These are phyloP conservation scores for Vanilla planifolia DNA, from an alignment of 106 monocot genomes.

Conservation along the genomic window DNA sequence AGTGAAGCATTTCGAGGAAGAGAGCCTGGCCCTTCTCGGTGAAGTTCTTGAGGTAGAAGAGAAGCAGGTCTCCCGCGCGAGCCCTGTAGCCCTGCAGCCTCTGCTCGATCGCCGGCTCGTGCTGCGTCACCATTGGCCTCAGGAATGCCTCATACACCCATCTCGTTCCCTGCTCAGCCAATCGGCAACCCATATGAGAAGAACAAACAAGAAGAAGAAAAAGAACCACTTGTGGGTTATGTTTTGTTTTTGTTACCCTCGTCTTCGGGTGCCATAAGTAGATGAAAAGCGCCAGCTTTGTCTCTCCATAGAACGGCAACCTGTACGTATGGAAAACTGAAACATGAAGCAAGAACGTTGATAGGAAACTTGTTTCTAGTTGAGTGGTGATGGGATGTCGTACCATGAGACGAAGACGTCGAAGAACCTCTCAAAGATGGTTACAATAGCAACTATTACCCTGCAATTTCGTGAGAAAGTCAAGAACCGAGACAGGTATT, in stretches of 20 bases:
- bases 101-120: slow-evolving; percentile 30
- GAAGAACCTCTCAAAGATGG: slow-evolving; percentile 23
- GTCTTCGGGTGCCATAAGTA: slow-evolving; percentile 56
- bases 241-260: slow-evolving; percentile 15
- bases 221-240: background rate
- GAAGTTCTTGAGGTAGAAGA: slow-evolving; percentile 31
- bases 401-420: slow-evolving; percentile 26
- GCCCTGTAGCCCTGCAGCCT: slow-evolving; percentile 20
- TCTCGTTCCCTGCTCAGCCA: slow-evolving; percentile 8
- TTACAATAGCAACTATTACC: slow-evolving; percentile 25
- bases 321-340: slow-evolving; percentile 3
- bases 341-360: slow-evolving; percentile 3
- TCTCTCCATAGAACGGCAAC: slow-evolving; percentile 46
- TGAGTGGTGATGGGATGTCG: background rate
- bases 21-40: slow-evolving; percentile 19
- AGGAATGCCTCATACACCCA: slow-evolving; percentile 30
- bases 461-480: slow-evolving; percentile 17
- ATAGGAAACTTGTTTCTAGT: too few relatives aligned
- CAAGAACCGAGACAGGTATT: too few relatives aligned
- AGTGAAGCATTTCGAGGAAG: slow-evolving; percentile 21
- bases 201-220: background rate
- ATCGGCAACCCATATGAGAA: background rate
- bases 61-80: slow-evolving; percentile 14
- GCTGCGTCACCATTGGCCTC: slow-evolving; percentile 20
- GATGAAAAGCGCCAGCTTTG: slow-evolving; percentile 48